Percentiles rank a stretch among this genome's conserved stretches.
These are phyloP conservation scores for Globisporangium canariense DNA, from an alignment of 352 stramenopile genomes.

Conservation along the genomic window DNA sequence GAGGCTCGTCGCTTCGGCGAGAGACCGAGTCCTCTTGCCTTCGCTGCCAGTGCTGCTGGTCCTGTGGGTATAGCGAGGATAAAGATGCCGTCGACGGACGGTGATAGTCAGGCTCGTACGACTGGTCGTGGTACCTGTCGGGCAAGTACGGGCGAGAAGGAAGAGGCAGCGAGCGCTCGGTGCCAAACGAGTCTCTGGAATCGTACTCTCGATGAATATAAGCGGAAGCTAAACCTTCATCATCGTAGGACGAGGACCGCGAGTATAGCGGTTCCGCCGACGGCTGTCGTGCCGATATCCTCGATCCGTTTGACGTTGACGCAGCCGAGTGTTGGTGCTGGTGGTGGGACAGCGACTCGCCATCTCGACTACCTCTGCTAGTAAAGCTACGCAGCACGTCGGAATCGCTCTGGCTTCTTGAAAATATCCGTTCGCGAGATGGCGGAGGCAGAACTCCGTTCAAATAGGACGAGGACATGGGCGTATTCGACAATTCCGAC, in stretches of 20 bases:
- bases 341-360: conserved; percentile 9
- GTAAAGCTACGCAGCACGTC: conserved; percentile 11
- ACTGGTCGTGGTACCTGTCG: conserved; percentile 20
- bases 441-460: neutral
- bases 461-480: neutral
- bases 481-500: conserved; percentile 2
- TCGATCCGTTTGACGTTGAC: conserved; percentile 8
- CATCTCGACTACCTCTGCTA: conserved; percentile 13
- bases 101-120: conserved; percentile 18
- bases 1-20: neutral
- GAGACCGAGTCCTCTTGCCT: neutral
- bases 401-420: conserved; percentile 20
- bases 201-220: conserved; percentile 15
- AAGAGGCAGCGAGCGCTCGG: conserved; percentile 17
- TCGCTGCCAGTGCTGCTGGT: conserved; percentile 11
- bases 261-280: conserved; percentile 3
- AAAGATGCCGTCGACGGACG: conserved; percentile 5
- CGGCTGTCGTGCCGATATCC: conserved; percentile 14
- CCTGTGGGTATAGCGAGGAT: conserved; percentile 4
- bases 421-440: conserved; percentile 4
- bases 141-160: conserved; percentile 15
- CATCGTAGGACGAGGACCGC: conserved; percentile 10
- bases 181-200: conserved; percentile 11
- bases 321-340: conserved; percentile 2
- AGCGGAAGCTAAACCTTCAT: conserved; percentile 4